phyloP scores from a whole-genome alignment of 768 basidiomycete genomes.

The Rhodosporidiobolus sp. region DNA sequence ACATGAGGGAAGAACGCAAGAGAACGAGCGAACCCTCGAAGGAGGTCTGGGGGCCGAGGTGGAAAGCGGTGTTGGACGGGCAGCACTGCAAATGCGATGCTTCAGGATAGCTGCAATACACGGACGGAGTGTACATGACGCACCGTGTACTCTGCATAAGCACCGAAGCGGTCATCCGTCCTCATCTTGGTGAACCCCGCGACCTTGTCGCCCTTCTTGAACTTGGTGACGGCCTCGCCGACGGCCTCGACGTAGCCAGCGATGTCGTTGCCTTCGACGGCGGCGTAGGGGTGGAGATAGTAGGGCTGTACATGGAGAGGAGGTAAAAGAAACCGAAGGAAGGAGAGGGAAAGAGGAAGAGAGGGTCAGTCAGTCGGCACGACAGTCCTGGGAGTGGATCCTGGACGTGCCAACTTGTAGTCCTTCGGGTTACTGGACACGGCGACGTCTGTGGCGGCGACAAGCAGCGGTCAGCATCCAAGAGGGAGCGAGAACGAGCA shows the following conservation, averaged over 20 bases:
- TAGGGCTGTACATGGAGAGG: not conserved
- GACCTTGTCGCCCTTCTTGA: conserved; percentile 43
- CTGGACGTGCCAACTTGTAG: conserved; percentile 10
- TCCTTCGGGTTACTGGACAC: conserved; percentile 33
- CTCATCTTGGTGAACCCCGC: conserved; percentile 42
- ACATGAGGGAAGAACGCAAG: no score
- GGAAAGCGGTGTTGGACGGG: conserved; percentile 31
- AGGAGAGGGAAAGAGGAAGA: not conserved
- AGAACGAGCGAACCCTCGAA: conserved; percentile 29
- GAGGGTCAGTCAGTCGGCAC: no score
- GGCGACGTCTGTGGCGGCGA: conserved; percentile 12
- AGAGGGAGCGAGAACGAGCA: not conserved
- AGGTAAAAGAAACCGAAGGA: not conserved
- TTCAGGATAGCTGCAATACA: not conserved
- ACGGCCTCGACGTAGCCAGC: conserved; percentile 41
- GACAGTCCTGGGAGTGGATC: no score
- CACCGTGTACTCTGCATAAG: conserved; percentile 40
- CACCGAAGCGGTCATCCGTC: conserved; percentile 38
- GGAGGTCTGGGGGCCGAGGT: conserved; percentile 22
- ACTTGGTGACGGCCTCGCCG: conserved; percentile 42
- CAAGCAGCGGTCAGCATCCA: not conserved
- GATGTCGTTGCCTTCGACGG: conserved; percentile 42
- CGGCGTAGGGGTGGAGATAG: not conserved
- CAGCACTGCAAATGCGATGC: conserved; percentile 19
- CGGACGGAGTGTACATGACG: not conserved